These are phyloP conservation scores for Symbiodinium pilosum DNA, from an alignment of 73 alveolate species.

Conservation along the genomic window DNA sequence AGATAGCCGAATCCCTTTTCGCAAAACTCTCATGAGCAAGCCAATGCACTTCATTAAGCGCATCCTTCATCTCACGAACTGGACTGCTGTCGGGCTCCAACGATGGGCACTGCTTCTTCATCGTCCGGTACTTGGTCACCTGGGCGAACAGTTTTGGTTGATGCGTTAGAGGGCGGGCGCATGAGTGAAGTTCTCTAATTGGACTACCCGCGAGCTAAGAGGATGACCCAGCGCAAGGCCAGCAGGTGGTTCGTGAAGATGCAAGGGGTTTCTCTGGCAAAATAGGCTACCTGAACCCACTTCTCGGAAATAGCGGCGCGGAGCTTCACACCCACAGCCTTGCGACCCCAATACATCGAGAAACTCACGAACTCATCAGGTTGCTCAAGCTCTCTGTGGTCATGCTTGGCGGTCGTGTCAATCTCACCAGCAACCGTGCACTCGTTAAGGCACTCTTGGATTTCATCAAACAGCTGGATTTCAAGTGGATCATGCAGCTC, in stretches of 20 bases:
- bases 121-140: too few species aligned
- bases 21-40: too few species aligned
- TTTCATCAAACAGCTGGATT: neutral
- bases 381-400: neutral
- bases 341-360: constrained; percentile 10
- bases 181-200: too few species aligned
- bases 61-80: too few species aligned
- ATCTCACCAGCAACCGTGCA: neutral
- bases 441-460: neutral
- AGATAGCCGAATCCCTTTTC: too few species aligned
- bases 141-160: too few species aligned
- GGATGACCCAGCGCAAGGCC: neutral
- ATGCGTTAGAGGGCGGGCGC: too few species aligned
- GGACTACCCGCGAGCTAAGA: too few species aligned
- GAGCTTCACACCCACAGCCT: constrained; percentile 18
- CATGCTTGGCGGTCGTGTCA: neutral
- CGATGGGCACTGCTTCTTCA: too few species aligned
- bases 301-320: neutral
- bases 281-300: neutral
- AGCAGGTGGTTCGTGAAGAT: neutral
- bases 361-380: neutral
- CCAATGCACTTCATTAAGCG: too few species aligned
- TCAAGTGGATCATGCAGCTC: neutral
- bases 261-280: neutral
- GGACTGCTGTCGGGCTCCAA: too few species aligned